phyloP scores from a whole-genome alignment of 192 early-diverging fungal species.

The Backusella tarrabulga region DNA sequence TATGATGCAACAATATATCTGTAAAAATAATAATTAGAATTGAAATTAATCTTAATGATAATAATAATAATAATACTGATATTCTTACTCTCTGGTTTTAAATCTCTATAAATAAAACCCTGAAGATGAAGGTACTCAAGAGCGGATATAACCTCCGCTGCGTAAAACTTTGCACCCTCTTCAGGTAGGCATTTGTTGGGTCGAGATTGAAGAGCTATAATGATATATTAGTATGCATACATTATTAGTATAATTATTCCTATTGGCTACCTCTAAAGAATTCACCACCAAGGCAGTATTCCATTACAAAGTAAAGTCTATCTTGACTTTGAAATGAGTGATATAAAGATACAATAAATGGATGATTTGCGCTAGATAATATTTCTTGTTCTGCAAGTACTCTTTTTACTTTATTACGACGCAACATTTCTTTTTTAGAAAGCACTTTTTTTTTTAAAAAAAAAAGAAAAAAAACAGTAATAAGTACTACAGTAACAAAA shows the following conservation, averaged over 20 bases:
- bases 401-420: slow-evolving; percentile 95
- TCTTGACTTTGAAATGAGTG: slow-evolving; percentile 85
- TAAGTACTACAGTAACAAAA: neutral
- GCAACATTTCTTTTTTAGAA: slow-evolving; percentile 95
- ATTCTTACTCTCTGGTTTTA: slow-evolving; percentile 92
- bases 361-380: slow-evolving; percentile 77
- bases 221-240: neutral
- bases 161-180: slow-evolving; percentile 92
- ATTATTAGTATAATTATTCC: neutral
- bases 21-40: neutral
- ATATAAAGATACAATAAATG: slow-evolving; percentile 85
- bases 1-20: slow-evolving; percentile 88
- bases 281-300: slow-evolving; percentile 85
- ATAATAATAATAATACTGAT: neutral
- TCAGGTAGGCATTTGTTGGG: slow-evolving; percentile 87
- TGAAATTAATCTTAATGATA: neutral
- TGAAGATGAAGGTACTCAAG: slow-evolving; percentile 95
- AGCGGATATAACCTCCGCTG: slow-evolving; percentile 94
- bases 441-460: slow-evolving; percentile 32
- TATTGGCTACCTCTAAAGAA: slow-evolving; percentile 65
- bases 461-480: neutral
- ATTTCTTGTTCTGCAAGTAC: slow-evolving; percentile 91
- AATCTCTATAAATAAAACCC: slow-evolving; percentile 96
- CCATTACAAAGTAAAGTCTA: slow-evolving; percentile 82
- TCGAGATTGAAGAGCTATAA: slow-evolving; percentile 75